Base-by-base conservation (phyloP, 257 asterid genomes). In the Fraxinus americana region DNA sequence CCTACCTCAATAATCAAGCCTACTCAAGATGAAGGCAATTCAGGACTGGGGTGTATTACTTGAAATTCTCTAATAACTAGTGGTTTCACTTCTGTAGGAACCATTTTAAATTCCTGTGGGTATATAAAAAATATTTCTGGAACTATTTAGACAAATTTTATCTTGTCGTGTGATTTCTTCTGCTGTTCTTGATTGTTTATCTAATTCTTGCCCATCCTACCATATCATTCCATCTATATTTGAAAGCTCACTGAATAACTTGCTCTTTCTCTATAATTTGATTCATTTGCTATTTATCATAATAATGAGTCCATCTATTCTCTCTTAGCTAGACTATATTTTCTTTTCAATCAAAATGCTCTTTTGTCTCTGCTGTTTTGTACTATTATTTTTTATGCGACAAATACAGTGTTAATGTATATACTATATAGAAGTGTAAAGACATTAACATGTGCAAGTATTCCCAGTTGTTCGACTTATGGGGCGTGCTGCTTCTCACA, bases 401-500 rank as follows among this genome's bases (percentile, higher is more conserved):
- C 6, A 11, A 39, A 43, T 38, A 70, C 59, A 39, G 14, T 39
- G 29, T 75, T n/a, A 61, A 14, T 63, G 41, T 59, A 9, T 59
- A 59, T 59, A n/a, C 41, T 59, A 23, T 59, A 59, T 59, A n/a
- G 5, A 59, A 59, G 12, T n/a, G 25, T 21, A 57, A 57, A 57
- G 67, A 2, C 25, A n/a, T 48, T 50, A 48, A 72, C 39, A 50
- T 4, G 70, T 77, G 79, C 21, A 71, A 38, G 48, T 16, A 66
- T 81, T 70, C 14, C 41, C 86, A 91, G 97, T 91, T 83, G 94
- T 91, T 79, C 85, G 97, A 45, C 94, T 91, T 69, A 91, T 91
- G 94, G 94, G 94, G 11, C 92, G 94, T 77, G 88, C 97, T 75
- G 97, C 97, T 75, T 91, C 97, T 75, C 97, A 91, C 86, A 91